phyloP scores from a whole-genome alignment of 2,329 filamentous ascomycete species.

The Neospermospora avenae region DNA sequence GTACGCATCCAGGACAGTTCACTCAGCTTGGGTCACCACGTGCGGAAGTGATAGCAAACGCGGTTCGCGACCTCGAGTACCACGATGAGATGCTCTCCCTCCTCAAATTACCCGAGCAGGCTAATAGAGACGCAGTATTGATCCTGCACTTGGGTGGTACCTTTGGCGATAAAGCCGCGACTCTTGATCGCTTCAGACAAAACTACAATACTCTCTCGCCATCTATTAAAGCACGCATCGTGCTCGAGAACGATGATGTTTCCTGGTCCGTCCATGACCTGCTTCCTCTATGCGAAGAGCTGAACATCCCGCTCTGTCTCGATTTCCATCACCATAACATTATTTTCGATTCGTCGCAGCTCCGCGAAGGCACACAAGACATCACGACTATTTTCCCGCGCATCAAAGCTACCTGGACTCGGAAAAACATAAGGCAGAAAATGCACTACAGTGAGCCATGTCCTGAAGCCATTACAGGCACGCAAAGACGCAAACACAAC shows the following conservation, averaged over 20 bases:
- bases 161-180: slow-evolving; percentile 68
- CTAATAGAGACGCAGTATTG: slow-evolving; percentile 85
- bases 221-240: slow-evolving; percentile 73
- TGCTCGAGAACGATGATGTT: slow-evolving; percentile 93
- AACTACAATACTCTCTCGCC: slow-evolving; percentile 56
- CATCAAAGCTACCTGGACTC: slow-evolving; percentile 79
- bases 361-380: slow-evolving; percentile 82
- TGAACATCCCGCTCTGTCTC: slow-evolving; percentile 89
- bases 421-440: slow-evolving; percentile 84
- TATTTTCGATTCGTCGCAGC: slow-evolving; percentile 67
- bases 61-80: slow-evolving; percentile 80
- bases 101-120: slow-evolving; percentile 72
- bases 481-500: slow-evolving; percentile 81
- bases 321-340: slow-evolving; percentile 98
- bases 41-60: slow-evolving; percentile 69
- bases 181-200: slow-evolving; percentile 51
- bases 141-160: slow-evolving; percentile 90
- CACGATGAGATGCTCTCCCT: slow-evolving; percentile 82
- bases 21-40: slow-evolving; percentile 87
- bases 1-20: slow-evolving; percentile 88
- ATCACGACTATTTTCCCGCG: slow-evolving; percentile 72
- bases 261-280: slow-evolving; percentile 90
- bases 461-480: slow-evolving; percentile 70
- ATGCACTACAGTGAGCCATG: slow-evolving; percentile 94
- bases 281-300: slow-evolving; percentile 83